Conservation (phyloP, 139 green algal genomes). For the Diplosphaera chodatii region DNA sequence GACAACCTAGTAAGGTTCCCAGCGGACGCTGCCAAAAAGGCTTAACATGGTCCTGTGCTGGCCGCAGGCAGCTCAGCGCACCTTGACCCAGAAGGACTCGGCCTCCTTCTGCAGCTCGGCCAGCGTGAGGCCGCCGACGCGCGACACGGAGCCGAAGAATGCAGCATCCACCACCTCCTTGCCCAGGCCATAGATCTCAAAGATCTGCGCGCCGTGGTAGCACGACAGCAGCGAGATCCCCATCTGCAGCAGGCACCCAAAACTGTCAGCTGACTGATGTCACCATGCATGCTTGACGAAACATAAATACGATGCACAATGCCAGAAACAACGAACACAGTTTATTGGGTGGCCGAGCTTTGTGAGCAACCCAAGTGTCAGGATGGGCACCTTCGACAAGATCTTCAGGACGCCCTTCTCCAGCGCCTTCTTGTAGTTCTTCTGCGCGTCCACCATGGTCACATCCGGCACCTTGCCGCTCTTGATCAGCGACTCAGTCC, state of each 20-base stretch:
- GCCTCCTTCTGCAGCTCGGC: constrained; percentile 88
- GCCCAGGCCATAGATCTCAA: constrained; percentile 97
- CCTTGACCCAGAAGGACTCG: constrained; percentile 82
- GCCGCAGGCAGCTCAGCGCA: too few species aligned
- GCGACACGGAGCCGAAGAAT: constrained; percentile 78
- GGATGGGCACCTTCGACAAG: constrained; percentile 87
- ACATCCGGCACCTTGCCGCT: constrained; percentile 81
- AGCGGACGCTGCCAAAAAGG: too few species aligned
- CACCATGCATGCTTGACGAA: too few species aligned
- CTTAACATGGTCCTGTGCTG: too few species aligned
- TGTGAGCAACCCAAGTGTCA: too few species aligned
- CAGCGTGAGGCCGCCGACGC: constrained; percentile 93
- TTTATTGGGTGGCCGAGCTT: too few species aligned
- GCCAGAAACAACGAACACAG: too few species aligned
- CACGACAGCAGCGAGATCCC: constrained; percentile 94
- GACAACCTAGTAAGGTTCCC: too few species aligned
- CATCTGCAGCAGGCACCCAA: constrained; percentile 66
- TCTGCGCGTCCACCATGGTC: constrained; percentile 67
- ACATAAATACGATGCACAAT: too few species aligned
- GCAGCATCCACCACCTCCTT: constrained; percentile 80
- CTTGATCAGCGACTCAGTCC: constrained; percentile 84
- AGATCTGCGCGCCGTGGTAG: constrained; percentile 95
- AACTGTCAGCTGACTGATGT: too few species aligned
- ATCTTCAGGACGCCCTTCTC: constrained; percentile 99
- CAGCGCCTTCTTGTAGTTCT: constrained; percentile 89